These are phyloP conservation scores for Albugo candida DNA, from an alignment of 352 stramenopile species.

Conservation along the genomic window DNA sequence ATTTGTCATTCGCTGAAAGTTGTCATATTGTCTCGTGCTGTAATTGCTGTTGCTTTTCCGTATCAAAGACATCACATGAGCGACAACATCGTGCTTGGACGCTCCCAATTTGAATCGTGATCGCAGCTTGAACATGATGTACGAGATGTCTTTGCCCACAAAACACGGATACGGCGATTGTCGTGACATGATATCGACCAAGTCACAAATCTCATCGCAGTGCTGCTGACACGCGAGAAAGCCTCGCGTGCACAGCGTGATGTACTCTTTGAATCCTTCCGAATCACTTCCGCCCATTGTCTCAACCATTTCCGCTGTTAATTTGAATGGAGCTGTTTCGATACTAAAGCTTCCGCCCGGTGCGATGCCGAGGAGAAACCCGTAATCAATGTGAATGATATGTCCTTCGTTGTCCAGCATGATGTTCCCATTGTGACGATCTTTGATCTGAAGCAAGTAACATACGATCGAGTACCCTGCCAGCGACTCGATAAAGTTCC, in stretches of 20 bases:
- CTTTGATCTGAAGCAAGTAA: slow-evolving; percentile 98
- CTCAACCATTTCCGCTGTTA: slow-evolving; percentile 98
- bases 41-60: slow-evolving; percentile 86
- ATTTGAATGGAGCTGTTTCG: slow-evolving; percentile 98
- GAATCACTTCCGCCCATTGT: slow-evolving; percentile 87
- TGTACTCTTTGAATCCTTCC: slow-evolving; percentile 91
- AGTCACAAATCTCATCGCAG: slow-evolving; percentile 87
- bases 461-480: slow-evolving; percentile 95
- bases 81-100: slow-evolving; percentile 78
- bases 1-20: slow-evolving; percentile 89
- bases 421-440: slow-evolving; percentile 99
- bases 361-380: slow-evolving; percentile 97
- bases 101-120: slow-evolving; percentile 74
- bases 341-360: slow-evolving; percentile 97
- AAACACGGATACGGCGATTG: slow-evolving; percentile 96
- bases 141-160: slow-evolving; percentile 51
- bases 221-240: slow-evolving; percentile 94
- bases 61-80: slow-evolving; percentile 80
- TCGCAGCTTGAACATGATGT: slow-evolving; percentile 74
- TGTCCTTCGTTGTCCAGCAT: slow-evolving; percentile 97
- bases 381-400: slow-evolving; percentile 99
- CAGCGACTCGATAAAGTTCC: slow-evolving; percentile 94
- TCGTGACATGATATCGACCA: slow-evolving; percentile 94
- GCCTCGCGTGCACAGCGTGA: slow-evolving; percentile 91
- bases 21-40: slow-evolving; percentile 85